phyloP scores from a whole-genome alignment of 129 eudicot genomes.

The Cynara cardunculus region DNA sequence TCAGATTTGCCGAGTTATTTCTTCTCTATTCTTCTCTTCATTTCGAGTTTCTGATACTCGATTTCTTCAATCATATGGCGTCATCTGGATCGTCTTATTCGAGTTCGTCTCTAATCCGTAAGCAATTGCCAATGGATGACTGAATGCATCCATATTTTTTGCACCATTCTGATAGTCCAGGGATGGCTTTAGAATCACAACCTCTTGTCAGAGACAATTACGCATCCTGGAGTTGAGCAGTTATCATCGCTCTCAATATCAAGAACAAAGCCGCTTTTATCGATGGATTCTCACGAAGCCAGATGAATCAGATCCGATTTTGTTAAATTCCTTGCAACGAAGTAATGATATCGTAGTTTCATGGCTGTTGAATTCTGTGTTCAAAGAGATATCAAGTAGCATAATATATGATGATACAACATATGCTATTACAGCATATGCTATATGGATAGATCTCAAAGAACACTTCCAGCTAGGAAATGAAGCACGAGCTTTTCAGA shows the following conservation, averaged over 20 bases:
- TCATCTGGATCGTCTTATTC: not conserved
- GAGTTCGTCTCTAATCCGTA: not conserved
- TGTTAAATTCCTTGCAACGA: not conserved
- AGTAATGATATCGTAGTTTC: not conserved
- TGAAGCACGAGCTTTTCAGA: not conserved
- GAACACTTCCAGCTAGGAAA: not conserved
- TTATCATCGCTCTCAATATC: not conserved
- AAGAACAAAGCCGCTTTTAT: not conserved
- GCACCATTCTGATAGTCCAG: not conserved
- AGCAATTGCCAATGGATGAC: not conserved
- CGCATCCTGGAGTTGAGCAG: not conserved
- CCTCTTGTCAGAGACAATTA: not conserved
- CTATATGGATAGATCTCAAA: not conserved
- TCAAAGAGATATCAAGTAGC: not conserved
- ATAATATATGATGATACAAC: not conserved
- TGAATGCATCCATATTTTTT: not conserved
- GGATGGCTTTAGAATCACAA: not conserved
- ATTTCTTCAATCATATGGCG: not conserved
- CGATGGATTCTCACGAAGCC: not conserved
- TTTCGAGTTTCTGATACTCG: too few species aligned
- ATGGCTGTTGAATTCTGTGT: not conserved
- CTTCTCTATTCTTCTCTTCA: not conserved
- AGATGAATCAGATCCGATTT: not conserved
- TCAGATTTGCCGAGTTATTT: not conserved
- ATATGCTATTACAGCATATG: not conserved